Percentiles rank a stretch among this genome's conserved stretches.
These are phyloP conservation scores for Cornus kousa DNA, from an alignment of 148 eudicot species.

Conservation along the genomic window DNA sequence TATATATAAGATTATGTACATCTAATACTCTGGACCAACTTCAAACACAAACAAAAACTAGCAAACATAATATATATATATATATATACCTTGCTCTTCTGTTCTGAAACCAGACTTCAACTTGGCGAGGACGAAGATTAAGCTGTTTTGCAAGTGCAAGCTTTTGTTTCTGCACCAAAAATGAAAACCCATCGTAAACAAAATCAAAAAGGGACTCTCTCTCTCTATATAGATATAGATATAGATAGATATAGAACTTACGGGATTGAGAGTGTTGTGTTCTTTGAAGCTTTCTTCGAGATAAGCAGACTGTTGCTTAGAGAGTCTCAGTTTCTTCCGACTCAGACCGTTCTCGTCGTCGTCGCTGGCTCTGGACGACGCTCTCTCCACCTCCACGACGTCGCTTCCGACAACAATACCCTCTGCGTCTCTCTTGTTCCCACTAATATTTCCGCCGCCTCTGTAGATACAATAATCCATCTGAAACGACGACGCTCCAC, in stretches of 20 bases:
- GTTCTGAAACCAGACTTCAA: conserved; percentile 65
- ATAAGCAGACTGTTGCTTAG: conserved; percentile 49
- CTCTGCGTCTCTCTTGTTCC: conserved; percentile 23
- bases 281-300: conserved; percentile 53
- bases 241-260: conserved; percentile 25
- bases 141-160: conserved; percentile 52
- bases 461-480: conserved; percentile 22
- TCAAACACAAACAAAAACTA: background rate
- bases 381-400: conserved; percentile 25
- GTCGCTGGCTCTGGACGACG: conserved; percentile 38
- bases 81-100: conserved; percentile 49
- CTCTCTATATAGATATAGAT: too few relatives aligned
- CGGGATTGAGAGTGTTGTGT: conserved; percentile 47
- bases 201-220: too few relatives aligned
- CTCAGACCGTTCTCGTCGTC: conserved; percentile 37
- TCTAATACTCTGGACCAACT: too few relatives aligned
- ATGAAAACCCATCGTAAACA: background rate
- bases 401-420: conserved; percentile 18
- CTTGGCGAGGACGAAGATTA: conserved; percentile 51
- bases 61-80: background rate
- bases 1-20: too few relatives aligned
- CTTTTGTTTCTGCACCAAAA: conserved; percentile 45
- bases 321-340: conserved; percentile 39
- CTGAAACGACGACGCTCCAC: conserved; percentile 18
- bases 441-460: conserved; percentile 8